A percentile compares a stretch with the other conserved stretches of the same genome.
Conservation (phyloP, 2,329 filamentous ascomycete genomes). For the Apiospora hydei region DNA sequence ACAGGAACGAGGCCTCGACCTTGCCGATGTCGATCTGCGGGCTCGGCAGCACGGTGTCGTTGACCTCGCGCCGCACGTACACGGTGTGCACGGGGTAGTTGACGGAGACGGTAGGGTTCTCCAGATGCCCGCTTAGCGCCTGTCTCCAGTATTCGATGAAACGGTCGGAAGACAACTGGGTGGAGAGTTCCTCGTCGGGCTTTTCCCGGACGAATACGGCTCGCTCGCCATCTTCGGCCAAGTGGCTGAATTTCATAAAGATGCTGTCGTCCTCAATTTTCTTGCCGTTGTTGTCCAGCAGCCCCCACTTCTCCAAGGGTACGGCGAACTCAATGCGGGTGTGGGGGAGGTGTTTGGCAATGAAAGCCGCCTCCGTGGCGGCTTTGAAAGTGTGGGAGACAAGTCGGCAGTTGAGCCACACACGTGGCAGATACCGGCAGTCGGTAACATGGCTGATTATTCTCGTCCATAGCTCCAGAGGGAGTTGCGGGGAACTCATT, state of each 20-base stretch:
- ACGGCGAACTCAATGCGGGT: not conserved
- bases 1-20: constrained; percentile 28
- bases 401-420: constrained; percentile 31
- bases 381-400: constrained; percentile 28
- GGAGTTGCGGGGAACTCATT: constrained; percentile 21
- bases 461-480: constrained; percentile 29
- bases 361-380: constrained; percentile 30
- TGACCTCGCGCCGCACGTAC: constrained; percentile 27
- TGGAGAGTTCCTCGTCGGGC: not conserved
- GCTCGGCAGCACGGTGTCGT: constrained; percentile 31
- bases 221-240: constrained; percentile 15
- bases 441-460: constrained; percentile 30
- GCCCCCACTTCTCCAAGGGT: not conserved
- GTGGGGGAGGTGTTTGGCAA: not conserved
- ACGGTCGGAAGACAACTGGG: not conserved
- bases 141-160: not conserved
- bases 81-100: constrained; percentile 26
- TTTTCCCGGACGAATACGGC: constrained; percentile 22
- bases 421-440: constrained; percentile 29
- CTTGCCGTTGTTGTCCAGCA: not conserved
- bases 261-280: not conserved
- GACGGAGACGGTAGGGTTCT: not conserved
- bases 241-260: constrained; percentile 20
- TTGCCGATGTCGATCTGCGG: constrained; percentile 25
- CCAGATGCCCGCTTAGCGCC: not conserved